Conservation (phyloP, 2,329 filamentous ascomycete genomes). For the Colletotrichum musae region DNA sequence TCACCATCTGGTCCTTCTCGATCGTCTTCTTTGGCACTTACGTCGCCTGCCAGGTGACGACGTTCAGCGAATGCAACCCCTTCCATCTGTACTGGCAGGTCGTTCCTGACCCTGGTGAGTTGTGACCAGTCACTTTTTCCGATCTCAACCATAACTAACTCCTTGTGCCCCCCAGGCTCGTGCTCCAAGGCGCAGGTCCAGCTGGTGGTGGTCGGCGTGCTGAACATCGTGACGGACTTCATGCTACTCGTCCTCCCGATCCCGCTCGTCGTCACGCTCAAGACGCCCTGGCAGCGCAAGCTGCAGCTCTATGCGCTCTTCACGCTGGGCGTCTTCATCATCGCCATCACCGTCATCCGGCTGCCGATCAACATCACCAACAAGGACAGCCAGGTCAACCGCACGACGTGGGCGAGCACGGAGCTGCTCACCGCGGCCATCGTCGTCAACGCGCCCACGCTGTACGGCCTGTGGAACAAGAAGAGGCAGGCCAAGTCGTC, state of each 20-base stretch:
- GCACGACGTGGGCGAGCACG: constrained; percentile 55
- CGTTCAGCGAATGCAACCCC: constrained; percentile 57
- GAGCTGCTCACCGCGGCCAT: constrained; percentile 48
- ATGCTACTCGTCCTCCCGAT: constrained; percentile 49
- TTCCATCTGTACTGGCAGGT: constrained; percentile 72
- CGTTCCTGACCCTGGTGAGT: constrained; percentile 55
- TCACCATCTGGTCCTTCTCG: constrained; percentile 46
- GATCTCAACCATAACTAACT: neutral
- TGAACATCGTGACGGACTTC: constrained; percentile 52
- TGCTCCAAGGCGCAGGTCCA: constrained; percentile 51
- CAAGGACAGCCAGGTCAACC: constrained; percentile 52
- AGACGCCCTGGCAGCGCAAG: constrained; percentile 49
- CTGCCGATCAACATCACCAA: constrained; percentile 54
- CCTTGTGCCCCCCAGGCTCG: constrained; percentile 34
- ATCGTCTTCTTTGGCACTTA: constrained; percentile 49
- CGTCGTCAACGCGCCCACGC: constrained; percentile 56
- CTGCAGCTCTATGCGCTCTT: constrained; percentile 52
- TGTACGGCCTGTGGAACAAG: constrained; percentile 54
- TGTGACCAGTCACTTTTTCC: constrained; percentile 1
- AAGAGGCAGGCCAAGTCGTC: constrained; percentile 43
- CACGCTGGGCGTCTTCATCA: constrained; percentile 56
- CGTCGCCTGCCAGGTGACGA: constrained; percentile 50
- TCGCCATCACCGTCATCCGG: constrained; percentile 55
- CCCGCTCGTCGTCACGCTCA: constrained; percentile 49
- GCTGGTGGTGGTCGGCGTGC: constrained; percentile 50